Evolutionary conservation across 495 filamentous ascomycete genomes (phyloP).

Genomic region (Clavariopsis aquatica): DNA sequence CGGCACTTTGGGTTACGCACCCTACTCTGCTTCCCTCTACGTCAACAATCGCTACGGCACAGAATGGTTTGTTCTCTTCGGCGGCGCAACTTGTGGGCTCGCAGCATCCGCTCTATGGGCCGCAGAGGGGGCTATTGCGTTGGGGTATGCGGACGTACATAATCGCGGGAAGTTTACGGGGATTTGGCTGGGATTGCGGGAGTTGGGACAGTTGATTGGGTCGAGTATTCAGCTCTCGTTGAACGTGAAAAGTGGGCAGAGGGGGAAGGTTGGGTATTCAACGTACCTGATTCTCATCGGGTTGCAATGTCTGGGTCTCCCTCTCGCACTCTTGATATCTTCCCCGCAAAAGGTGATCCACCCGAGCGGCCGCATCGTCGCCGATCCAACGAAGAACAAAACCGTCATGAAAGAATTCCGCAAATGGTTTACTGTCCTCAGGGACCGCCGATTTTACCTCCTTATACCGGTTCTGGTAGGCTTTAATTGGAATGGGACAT

Average conservation of each 20-base stretch:
- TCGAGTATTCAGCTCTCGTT: conserved; percentile 58
- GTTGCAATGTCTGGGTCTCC: conserved; percentile 54
- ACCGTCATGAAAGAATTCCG: conserved; percentile 49
- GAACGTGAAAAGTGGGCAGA: conserved; percentile 50
- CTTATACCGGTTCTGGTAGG: conserved; percentile 59
- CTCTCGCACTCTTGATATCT: conserved; percentile 55
- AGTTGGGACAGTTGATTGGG: conserved; percentile 59
- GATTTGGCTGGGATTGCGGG: conserved; percentile 60
- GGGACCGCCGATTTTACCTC: conserved; percentile 53
- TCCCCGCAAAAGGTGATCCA: conserved; percentile 58
- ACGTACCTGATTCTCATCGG: conserved; percentile 59
- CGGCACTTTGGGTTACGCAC: conserved; percentile 58
- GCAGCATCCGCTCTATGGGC: conserved; percentile 60
- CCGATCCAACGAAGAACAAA: conserved; percentile 49
- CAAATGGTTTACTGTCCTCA: conserved; percentile 52
- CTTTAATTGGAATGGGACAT: conserved; percentile 57
- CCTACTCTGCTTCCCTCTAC: conserved; percentile 59
- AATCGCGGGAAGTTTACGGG: conserved; percentile 56
- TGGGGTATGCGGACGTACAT: conserved; percentile 57
- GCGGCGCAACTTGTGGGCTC: conserved; percentile 58
- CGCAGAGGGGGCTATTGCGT: conserved; percentile 58
- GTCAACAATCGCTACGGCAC: conserved; percentile 60
- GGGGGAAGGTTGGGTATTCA: conserved; percentile 57
- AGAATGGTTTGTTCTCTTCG: conserved; percentile 60
- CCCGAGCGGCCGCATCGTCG: conserved; percentile 50